These are phyloP conservation scores for Geranium rotundifolium DNA, from an alignment of 345 rosid species.

Conservation along the genomic window DNA sequence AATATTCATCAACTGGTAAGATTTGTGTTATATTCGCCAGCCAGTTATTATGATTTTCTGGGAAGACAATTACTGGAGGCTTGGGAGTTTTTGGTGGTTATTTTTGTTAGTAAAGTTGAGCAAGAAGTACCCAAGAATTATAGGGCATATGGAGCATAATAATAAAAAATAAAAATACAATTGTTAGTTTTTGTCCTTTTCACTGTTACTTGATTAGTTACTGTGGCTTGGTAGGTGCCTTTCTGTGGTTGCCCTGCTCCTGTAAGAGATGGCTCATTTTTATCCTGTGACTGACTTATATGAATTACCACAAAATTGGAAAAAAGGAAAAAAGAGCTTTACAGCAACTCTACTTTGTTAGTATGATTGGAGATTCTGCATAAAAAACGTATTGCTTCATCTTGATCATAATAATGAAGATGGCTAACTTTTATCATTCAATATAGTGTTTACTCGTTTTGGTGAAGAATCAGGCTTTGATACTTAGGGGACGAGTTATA, in stretches of 20 bases:
- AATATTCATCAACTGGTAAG: slow-evolving; percentile 63
- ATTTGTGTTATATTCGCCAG: not conserved
- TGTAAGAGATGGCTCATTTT: not conserved
- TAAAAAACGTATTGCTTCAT: not conserved
- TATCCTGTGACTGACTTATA: not conserved
- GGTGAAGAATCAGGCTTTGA: not conserved
- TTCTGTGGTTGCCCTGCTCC: not conserved
- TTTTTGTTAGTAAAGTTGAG: not conserved
- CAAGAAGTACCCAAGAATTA: not conserved
- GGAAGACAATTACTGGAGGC: not conserved
- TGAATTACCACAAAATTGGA: not conserved
- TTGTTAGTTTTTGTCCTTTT: not conserved
- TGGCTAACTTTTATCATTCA: too few relatives aligned
- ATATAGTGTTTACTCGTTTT: not conserved
- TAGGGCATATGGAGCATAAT: not conserved
- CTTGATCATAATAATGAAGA: not conserved
- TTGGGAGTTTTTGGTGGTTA: not conserved
- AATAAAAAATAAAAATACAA: too few relatives aligned
- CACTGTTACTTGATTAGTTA: not conserved
- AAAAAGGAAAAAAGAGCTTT: not conserved
- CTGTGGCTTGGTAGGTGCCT: not conserved
- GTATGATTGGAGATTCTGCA: not conserved
- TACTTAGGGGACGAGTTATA: not conserved
- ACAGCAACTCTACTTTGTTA: not conserved
- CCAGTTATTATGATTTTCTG: not conserved